Base-by-base conservation (phyloP, 768 basidiomycete genomes). In the Chalciporus chontae region DNA sequence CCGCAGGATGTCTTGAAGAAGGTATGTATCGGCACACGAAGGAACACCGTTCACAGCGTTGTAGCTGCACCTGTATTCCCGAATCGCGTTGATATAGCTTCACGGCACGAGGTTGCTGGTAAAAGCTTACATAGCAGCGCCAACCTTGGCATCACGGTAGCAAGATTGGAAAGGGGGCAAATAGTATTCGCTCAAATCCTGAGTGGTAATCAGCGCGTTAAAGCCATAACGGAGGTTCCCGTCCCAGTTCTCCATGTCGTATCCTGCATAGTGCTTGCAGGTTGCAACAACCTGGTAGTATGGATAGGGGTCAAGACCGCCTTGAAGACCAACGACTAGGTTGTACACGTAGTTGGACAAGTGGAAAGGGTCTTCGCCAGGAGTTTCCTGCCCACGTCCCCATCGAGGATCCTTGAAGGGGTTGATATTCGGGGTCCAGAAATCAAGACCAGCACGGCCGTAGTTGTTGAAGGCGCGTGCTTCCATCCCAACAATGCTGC, bases 351-450 rank as follows among this genome's bases (percentile, higher is more conserved):
- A 83, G 66, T 73, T 73, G 0, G 76, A 60, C 26, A 76, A 67
- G 51, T 75, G 78, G 65, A 73, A 79, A 0, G 80, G 74, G 43
- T 83, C 81, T 63, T 83, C 80, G 46, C 80, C 80, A 6, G 79
- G 80, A 0, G 80, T 82, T 63, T 82, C 81, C 55, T 81, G 80
- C 0, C 80, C 80, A 40, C 80, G 70, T 6, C 80, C 80, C 80
- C 81, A 82, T 11, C 80, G 78, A 38, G 81, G 80, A 52, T 83
- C 81, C 49, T 75, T 80, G 71, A 82, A 82, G 0, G 80, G 63
- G 51, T 65, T 66, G 34, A 69, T 65, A 52, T 82, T 82, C 5
- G 80, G 81, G 0, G 81, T 80, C 60, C 74, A 82, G 59, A 71
- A 81, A 60, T 80, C 77, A 27, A 81, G 62, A 0, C 80, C 81